Percentiles rank a stretch among this genome's conserved stretches.
Evolutionary conservation across 768 basidiomycete genomes (phyloP).

Genomic region (Lenzites betulinus): DNA sequence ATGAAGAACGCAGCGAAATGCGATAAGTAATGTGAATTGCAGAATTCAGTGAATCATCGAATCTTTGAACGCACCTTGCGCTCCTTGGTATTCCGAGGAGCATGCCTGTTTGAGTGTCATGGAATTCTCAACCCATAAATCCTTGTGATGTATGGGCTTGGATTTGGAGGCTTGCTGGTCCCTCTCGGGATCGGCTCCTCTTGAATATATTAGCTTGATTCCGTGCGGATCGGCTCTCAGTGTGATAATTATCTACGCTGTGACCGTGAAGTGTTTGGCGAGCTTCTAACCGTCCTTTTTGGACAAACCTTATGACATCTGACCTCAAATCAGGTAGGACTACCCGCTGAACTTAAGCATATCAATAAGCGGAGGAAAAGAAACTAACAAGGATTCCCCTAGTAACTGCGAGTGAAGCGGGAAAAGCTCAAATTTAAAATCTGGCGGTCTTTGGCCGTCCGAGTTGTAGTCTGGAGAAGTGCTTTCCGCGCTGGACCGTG

Average conservation of each 20-base stretch:
- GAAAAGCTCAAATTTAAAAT: conserved; percentile 85
- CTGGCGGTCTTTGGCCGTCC: conserved; percentile 62
- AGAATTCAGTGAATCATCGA: conserved; percentile 83
- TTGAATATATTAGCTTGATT: conserved; percentile 47
- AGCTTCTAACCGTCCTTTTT: conserved; percentile 28
- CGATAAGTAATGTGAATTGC: conserved; percentile 84
- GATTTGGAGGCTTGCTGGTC: conserved; percentile 43
- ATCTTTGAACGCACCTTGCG: conserved; percentile 83
- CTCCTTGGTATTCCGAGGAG: conserved; percentile 74
- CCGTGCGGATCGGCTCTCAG: conserved; percentile 35
- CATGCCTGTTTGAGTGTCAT: conserved; percentile 80
- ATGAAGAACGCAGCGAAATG: conserved; percentile 82
- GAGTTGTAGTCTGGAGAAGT: conserved; percentile 83
- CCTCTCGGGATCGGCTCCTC: conserved; percentile 38
- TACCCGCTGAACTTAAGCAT: conserved; percentile 89
- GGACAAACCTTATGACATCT: conserved; percentile 39
- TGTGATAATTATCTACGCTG: conserved; percentile 57
- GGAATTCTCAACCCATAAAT: conserved; percentile 48
- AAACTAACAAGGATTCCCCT: conserved; percentile 89
- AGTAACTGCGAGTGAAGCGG: conserved; percentile 87
- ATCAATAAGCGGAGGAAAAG: conserved; percentile 91
- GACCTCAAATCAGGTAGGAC: conserved; percentile 83
- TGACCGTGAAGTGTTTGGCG: conserved; percentile 31
- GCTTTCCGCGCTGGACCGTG: conserved; percentile 69
- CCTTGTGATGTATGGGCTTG: conserved; percentile 40